phyloP scores from a whole-genome alignment of 768 basidiomycete genomes.

The Hypholoma fasciculare region DNA sequence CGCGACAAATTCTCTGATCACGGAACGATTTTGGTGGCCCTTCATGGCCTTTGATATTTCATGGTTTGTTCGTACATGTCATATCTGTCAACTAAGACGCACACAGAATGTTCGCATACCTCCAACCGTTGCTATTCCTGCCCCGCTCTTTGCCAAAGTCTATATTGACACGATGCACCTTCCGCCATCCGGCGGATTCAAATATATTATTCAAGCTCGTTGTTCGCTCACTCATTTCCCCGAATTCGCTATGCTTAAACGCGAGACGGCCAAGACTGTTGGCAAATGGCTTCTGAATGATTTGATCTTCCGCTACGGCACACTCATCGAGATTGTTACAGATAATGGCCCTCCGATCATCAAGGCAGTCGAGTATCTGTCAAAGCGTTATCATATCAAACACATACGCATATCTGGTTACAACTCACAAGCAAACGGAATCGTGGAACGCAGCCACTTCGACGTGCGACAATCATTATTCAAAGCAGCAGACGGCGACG shows the following conservation, averaged over 20 bases:
- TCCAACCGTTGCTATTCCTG: slow-evolving; percentile 21
- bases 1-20: slow-evolving; percentile 13
- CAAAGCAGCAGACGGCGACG: too few relatives aligned
- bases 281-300: slow-evolving; percentile 30
- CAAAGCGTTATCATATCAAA: slow-evolving; percentile 18
- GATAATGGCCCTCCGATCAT: slow-evolving; percentile 32
- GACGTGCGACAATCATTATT: slow-evolving; percentile 33
- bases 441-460: slow-evolving; percentile 20
- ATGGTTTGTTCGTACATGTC: too few relatives aligned
- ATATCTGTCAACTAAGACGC: too few relatives aligned
- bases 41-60: slow-evolving; percentile 18
- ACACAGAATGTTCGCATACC: slow-evolving; percentile 23
- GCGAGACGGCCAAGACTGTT: slow-evolving; percentile 26
- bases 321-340: slow-evolving; percentile 32
- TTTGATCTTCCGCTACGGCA: slow-evolving; percentile 32
- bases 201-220: slow-evolving; percentile 35
- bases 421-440: slow-evolving; percentile 22
- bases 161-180: slow-evolving; percentile 43
- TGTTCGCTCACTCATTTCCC: slow-evolving; percentile 32
- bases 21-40: slow-evolving; percentile 32
- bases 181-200: slow-evolving; percentile 29
- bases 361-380: too few relatives aligned
- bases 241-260: slow-evolving; percentile 27
- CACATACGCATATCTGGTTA: slow-evolving; percentile 22
- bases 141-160: slow-evolving; percentile 30